Base-by-base conservation (phyloP, 2,329 filamentous ascomycete species). In the Dactylonectria macrodidyma region DNA sequence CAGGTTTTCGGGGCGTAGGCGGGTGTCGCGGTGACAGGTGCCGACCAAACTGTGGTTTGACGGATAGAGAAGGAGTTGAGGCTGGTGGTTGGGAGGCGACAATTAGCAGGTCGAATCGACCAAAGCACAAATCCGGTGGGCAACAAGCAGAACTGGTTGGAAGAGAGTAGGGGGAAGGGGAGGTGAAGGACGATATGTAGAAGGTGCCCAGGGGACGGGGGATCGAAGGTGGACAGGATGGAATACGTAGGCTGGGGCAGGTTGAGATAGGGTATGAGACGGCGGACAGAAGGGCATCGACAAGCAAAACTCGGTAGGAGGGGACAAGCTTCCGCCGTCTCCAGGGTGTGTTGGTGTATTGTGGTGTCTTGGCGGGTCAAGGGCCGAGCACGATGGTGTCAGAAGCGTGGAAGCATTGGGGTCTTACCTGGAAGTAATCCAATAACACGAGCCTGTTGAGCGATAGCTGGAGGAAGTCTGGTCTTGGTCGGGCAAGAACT, bases 341-440 rank as follows among this genome's bases (percentile, higher is more conserved):
- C 56, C 52, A 56, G 56, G 63, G 62, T 52, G 70, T 65, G 65
- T 64, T 67, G 26, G 26, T 30, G 19, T 19, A 19, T 19, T 19
- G 19, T 19, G 66, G 66, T 62, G 62, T 65, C 61, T 62, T 70
- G 66, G 68, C 65, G 63, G 47, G 62, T 57, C 71, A 65, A 60
- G 59, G 59, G 62, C 62, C 62, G 63, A 70, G 72, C 70, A 74
- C 62, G 69, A 74, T 74, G 74, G 71, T 70, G 67, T 71, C 71
- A 71, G 70, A 69, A 48, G 65, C 52, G 69, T 70, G 71, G 70
- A 70, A 65, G 66, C 62, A 67, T 70, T 68, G 65, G 59, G 66
- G 67, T 66, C 72, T 75, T 72, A 71, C 71, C 73, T 74, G 59
- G 57, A 73, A 65, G 65, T 67, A 73, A 62, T 59, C 64, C 52